Evolutionary conservation across 208 protist species (phyloP), one percentile per base, ranked within the genome.

Genomic region (Tritrichomonas foetus): DNA sequence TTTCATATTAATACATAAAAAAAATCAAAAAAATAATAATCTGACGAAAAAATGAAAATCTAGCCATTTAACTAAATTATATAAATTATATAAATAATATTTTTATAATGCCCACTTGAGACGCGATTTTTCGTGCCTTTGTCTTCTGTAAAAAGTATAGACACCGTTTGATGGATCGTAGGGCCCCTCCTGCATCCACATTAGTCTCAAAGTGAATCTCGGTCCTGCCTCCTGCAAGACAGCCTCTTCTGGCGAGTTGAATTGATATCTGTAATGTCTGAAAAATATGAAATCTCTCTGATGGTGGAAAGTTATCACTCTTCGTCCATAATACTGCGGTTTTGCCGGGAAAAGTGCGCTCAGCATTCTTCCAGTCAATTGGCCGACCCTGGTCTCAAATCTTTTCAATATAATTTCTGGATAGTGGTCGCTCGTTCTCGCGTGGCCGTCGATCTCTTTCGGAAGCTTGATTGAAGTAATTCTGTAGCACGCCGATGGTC

Each of bases 231-330:
- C 74, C 1, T 47, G 14, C 27, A 44, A 25, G 49, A 3, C 14
- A 25, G n/a, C 74, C n/a, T 84, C 36, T 39, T 84, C 44, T 1
- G 13, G 14, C 3, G n/a, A 33, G 16, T 96, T 74, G 92, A 97
- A 97, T 30, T 97, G 96, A 95, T 97, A 97, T 55, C 97, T 78
- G 94, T 98, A 97, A 50, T 97, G 97, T 33, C 97, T 93, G 95
- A 98, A 97, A 94, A 98, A 98, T 53, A 98, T 97, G 78, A 97
- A 98, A 95, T 98, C 97, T 92, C 97, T 94, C 94, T 98, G 97
- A 82, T 97, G 97, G 93, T 96, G 95, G 49, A 95, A 97, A 41
- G 97, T 98, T 36, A 96, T 95, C 9, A 97, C 97, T 39, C 96
- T 93, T 36, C 97, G 94, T 44, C 96, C 97, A n/a, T 93, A 64